Conservation (phyloP, 139 green algal species). For the Choricystis sp. region DNA sequence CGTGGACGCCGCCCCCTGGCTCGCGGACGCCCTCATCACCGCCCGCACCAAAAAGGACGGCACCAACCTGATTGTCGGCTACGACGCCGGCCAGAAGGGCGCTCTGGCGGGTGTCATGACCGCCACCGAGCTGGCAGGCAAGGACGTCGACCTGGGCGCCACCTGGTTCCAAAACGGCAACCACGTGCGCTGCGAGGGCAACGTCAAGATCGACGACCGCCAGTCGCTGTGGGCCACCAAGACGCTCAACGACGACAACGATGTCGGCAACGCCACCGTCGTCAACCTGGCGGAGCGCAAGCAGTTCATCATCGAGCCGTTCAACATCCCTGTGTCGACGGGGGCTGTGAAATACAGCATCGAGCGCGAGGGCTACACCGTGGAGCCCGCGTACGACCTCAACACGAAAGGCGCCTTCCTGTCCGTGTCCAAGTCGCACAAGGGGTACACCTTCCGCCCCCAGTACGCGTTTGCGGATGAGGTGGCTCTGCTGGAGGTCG, state of each 20-base stretch:
- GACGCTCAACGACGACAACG: conserved; percentile 9
- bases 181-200: conserved; percentile 9
- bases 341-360: conserved; percentile 2
- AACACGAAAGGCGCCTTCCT: conserved; percentile 7
- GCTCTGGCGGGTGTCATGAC: background rate
- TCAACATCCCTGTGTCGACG: conserved; percentile 9
- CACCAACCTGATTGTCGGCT: background rate
- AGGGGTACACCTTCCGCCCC: background rate
- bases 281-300: conserved; percentile 18
- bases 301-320: conserved; percentile 16
- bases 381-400: conserved; percentile 16
- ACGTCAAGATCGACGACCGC: conserved; percentile 6
- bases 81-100: background rate
- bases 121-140: background rate
- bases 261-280: conserved; percentile 12
- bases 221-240: conserved; percentile 14
- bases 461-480: conserved; percentile 1
- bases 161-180: conserved; percentile 15
- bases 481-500: background rate
- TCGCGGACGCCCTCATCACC: background rate
- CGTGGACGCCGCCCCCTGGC: background rate
- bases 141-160: background rate
- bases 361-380: conserved; percentile 11
- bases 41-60: background rate
- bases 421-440: conserved; percentile 4